These are phyloP conservation scores for Ogataea neopini DNA, from an alignment of 805 yeast species.

Conservation along the genomic window DNA sequence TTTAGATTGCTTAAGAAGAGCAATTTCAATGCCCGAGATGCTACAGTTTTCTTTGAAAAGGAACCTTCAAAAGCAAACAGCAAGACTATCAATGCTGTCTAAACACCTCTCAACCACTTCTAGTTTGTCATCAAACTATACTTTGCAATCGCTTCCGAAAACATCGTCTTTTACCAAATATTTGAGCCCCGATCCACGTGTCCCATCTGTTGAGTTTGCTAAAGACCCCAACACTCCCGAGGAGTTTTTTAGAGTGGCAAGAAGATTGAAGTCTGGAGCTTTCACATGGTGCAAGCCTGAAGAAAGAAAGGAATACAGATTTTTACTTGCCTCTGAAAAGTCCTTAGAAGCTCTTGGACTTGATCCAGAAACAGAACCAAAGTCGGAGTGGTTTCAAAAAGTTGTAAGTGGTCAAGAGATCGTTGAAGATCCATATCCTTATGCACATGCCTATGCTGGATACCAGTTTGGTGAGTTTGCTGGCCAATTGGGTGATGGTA, in stretches of 20 bases:
- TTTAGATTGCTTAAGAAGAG: background rate
- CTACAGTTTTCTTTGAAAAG: constrained; percentile 7
- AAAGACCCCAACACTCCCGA: constrained; percentile 30
- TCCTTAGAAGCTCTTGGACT: constrained; percentile 69
- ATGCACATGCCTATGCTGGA: constrained; percentile 92
- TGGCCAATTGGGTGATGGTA: constrained; percentile 95
- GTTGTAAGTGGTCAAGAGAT: constrained; percentile 61
- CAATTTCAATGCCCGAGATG: constrained; percentile 3
- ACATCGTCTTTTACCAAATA: constrained; percentile 31
- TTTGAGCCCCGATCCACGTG: constrained; percentile 32
- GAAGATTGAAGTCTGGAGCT: constrained; percentile 58
- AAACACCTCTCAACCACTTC: constrained; percentile 11
- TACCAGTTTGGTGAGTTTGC: constrained; percentile 96
- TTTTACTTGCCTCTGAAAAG: constrained; percentile 55
- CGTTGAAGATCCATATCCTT: constrained; percentile 58
- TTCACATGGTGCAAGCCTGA: constrained; percentile 78
- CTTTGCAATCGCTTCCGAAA: constrained; percentile 29
- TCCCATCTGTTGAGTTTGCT: constrained; percentile 30
- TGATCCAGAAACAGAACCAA: constrained; percentile 37
- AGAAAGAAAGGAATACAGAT: constrained; percentile 49
- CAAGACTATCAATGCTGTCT: constrained; percentile 14
- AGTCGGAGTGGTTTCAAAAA: constrained; percentile 40
- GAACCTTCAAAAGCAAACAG: background rate
- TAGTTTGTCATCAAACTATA: constrained; percentile 5
- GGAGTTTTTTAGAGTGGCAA: constrained; percentile 48